These are phyloP conservation scores for Hericium erinaceus DNA, from an alignment of 768 basidiomycete species.

Conservation along the genomic window DNA sequence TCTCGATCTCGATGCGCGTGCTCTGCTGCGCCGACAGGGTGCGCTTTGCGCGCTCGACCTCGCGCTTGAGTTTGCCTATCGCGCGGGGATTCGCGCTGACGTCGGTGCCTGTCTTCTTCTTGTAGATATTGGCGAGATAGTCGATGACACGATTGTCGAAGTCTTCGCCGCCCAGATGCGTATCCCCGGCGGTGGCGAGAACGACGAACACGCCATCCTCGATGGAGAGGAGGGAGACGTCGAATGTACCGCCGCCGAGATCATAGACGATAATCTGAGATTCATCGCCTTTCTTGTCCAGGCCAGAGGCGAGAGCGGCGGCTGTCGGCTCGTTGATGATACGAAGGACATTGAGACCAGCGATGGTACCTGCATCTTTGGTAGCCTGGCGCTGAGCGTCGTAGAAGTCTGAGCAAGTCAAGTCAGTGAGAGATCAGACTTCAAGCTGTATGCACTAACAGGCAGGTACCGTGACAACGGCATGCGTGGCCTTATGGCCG, in stretches of 20 bases:
- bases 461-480: slow-evolving; percentile 96
- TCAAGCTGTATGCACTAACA: slow-evolving; percentile 21
- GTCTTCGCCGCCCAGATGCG: slow-evolving; percentile 56
- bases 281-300: slow-evolving; percentile 92
- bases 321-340: slow-evolving; percentile 98
- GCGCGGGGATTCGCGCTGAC: slow-evolving; percentile 39
- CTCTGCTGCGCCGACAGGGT: slow-evolving; percentile 77
- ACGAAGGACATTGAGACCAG: slow-evolving; percentile 89
- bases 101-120: slow-evolving; percentile 41
- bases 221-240: slow-evolving; percentile 84
- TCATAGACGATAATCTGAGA: slow-evolving; percentile 97
- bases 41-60: slow-evolving; percentile 49
- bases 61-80: slow-evolving; percentile 47
- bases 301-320: slow-evolving; percentile 95
- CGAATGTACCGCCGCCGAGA: slow-evolving; percentile 97
- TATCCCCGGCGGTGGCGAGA: slow-evolving; percentile 56
- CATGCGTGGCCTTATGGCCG: slow-evolving; percentile 91
- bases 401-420: not conserved
- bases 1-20: slow-evolving; percentile 90
- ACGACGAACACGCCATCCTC: slow-evolving; percentile 54
- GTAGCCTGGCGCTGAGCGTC: slow-evolving; percentile 53
- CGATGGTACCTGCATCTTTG: slow-evolving; percentile 94
- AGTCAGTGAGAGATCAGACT: not conserved
- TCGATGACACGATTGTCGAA: slow-evolving; percentile 39
- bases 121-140: slow-evolving; percentile 48